Percentiles rank a stretch among this genome's conserved stretches.
These are phyloP conservation scores for Botrytis galanthina DNA, from an alignment of 2,329 filamentous ascomycete genomes.

Conservation along the genomic window DNA sequence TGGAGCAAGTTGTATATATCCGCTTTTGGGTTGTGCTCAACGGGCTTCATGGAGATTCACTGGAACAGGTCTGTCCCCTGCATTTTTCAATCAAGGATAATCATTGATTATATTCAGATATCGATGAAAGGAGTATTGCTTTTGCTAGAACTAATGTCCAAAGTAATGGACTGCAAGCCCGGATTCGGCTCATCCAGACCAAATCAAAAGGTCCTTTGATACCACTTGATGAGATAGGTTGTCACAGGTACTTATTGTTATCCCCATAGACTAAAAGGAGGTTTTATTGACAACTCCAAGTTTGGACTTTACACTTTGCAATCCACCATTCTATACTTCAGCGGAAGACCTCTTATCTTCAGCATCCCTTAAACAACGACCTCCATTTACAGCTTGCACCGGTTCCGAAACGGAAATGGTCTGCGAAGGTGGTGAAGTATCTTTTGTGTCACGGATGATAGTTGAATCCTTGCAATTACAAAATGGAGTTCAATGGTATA, in stretches of 20 bases:
- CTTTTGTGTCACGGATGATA: conserved; percentile 70
- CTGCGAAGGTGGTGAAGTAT: conserved; percentile 70
- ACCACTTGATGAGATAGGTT: conserved; percentile 51
- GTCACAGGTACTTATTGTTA: conserved; percentile 28
- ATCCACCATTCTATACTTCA: conserved; percentile 91
- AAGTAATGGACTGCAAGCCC: conserved; percentile 60
- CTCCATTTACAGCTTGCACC: conserved; percentile 71
- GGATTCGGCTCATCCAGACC: conserved; percentile 63
- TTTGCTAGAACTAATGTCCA: conserved; percentile 67
- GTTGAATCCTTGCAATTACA: conserved; percentile 62
- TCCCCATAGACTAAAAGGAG: not conserved
- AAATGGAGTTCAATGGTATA: conserved; percentile 78
- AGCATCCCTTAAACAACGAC: conserved; percentile 62
- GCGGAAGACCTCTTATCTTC: conserved; percentile 64
- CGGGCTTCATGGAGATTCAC: conserved; percentile 69
- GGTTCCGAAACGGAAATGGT: conserved; percentile 86
- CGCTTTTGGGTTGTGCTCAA: conserved; percentile 71
- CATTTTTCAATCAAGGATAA: conserved; percentile 29
- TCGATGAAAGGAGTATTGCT: conserved; percentile 67
- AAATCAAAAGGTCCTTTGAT: conserved; percentile 56
- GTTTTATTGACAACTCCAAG: conserved; percentile 33
- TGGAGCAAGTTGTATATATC: conserved; percentile 88
- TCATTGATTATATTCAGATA: conserved; percentile 51
- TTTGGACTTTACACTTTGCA: conserved; percentile 86
- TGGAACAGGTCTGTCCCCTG: conserved; percentile 52